A percentile compares a stretch with the other conserved stretches of the same genome.
Conservation (phyloP, 2,329 filamentous ascomycete genomes). For the Myriosclerotinia curreyana region DNA sequence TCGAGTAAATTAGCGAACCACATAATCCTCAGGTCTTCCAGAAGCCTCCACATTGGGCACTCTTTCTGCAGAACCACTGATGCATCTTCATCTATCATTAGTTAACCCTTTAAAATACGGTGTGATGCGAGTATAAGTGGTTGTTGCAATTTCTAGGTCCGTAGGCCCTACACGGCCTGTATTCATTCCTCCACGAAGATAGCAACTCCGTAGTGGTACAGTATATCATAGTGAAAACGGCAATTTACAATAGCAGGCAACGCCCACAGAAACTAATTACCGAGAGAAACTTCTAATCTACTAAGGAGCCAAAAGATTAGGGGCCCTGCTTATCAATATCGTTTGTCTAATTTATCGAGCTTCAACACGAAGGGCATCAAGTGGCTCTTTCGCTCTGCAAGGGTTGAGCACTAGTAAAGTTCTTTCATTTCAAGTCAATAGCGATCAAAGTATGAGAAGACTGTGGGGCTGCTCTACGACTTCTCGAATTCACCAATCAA, state of each 20-base stretch:
- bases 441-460: background rate
- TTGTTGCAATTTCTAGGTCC: background rate
- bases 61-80: background rate
- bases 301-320: background rate
- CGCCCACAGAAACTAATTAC: background rate
- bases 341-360: background rate
- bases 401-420: background rate
- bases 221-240: background rate
- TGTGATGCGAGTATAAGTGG: background rate
- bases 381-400: conserved; percentile 1
- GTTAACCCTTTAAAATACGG: background rate
- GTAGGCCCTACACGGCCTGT: background rate
- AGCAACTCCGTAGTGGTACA: background rate
- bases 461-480: background rate
- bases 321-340: background rate
- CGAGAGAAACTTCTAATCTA: background rate
- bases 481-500: background rate
- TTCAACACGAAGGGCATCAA: background rate
- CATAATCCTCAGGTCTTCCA: background rate
- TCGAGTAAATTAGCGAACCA: conserved; percentile 7
- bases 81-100: conserved; percentile 1
- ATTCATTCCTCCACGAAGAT: conserved; percentile 1
- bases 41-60: background rate
- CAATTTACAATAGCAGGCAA: background rate
- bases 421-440: background rate